Conservation (phyloP, 1,139 yeast species). For the Yamadazyma diospyri region DNA sequence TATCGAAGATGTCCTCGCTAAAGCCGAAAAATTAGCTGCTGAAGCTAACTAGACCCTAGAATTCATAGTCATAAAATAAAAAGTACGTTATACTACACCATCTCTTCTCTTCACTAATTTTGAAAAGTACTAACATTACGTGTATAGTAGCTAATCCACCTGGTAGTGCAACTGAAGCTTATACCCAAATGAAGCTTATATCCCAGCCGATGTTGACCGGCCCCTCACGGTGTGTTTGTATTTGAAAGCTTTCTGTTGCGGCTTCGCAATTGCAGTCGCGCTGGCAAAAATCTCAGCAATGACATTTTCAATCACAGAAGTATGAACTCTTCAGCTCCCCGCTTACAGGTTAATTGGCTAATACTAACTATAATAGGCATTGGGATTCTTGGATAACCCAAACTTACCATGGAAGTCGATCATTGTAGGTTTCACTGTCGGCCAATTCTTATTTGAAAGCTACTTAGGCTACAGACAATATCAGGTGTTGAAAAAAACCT, state of each 20-base stretch:
- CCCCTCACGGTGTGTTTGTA: too few species aligned
- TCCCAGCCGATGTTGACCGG: too few species aligned
- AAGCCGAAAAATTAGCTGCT: conserved; percentile 98
- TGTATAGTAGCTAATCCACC: too few species aligned
- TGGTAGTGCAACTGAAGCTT: too few species aligned
- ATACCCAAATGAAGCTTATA: too few species aligned
- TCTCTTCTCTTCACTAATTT: background rate
- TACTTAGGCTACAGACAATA: conserved; percentile 78
- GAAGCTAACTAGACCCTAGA: conserved; percentile 61
- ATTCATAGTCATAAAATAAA: conserved; percentile 6
- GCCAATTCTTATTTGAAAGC: conserved; percentile 71
- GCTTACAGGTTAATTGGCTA: background rate
- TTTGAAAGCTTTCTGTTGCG: too few species aligned
- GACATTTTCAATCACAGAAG: conserved; percentile 15
- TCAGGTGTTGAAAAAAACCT: conserved; percentile 51
- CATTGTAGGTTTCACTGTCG: conserved; percentile 70
- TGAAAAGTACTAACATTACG: too few species aligned
- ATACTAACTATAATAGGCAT: conserved; percentile 18
- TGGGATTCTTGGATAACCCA: conserved; percentile 40
- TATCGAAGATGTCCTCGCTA: conserved; percentile 96
- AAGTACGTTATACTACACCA: conserved; percentile 4
- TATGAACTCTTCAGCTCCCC: conserved; percentile 8
- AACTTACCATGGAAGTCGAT: conserved; percentile 75
- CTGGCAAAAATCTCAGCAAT: conserved; percentile 5
- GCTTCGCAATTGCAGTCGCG: too few species aligned